Evolutionary conservation across 1,284 basidiomycete species (phyloP).

Genomic region (Heterobasidion irregulare): DNA sequence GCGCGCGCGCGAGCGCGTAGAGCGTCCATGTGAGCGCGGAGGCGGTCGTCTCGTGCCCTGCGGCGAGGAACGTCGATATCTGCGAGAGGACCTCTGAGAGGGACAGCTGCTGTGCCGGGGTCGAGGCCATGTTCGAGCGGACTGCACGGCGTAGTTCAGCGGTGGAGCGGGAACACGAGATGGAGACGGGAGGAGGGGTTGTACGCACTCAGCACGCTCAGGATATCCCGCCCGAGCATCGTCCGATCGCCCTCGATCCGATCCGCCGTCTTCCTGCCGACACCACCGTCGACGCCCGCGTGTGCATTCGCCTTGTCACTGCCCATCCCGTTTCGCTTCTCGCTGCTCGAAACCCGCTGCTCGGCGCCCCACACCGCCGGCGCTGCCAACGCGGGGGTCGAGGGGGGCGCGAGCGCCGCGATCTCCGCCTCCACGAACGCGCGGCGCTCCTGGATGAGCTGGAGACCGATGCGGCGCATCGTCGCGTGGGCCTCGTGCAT

Average conservation of each 20-base stretch:
- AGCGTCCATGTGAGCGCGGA: constrained; percentile 70
- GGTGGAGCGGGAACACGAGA: background rate
- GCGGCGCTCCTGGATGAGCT: constrained; percentile 44
- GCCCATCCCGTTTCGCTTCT: background rate
- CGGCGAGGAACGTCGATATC: constrained; percentile 73
- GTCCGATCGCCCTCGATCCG: background rate
- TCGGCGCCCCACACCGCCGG: too few relatives aligned
- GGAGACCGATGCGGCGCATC: constrained; percentile 46
- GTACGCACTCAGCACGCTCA: constrained; percentile 45
- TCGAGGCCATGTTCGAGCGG: constrained; percentile 46
- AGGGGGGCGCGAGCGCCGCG: background rate
- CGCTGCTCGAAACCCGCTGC: background rate
- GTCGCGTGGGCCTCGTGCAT: constrained; percentile 36
- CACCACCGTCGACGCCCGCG: background rate
- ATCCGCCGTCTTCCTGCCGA: background rate
- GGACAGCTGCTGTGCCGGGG: constrained; percentile 46
- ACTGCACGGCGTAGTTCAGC: constrained; percentile 27
- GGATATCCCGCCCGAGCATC: constrained; percentile 29
- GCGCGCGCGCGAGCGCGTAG: constrained; percentile 47
- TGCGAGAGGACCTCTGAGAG: constrained; percentile 65
- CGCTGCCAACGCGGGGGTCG: too few relatives aligned
- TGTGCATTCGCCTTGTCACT: too few relatives aligned
- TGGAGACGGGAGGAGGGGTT: constrained; percentile 5
- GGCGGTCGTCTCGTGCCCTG: constrained; percentile 53
- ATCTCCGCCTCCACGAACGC: constrained; percentile 15